Percentiles rank a stretch among this genome's conserved stretches.
phyloP scores from a whole-genome alignment of 495 filamentous ascomycete genomes.

The Xeromyces bisporus region DNA sequence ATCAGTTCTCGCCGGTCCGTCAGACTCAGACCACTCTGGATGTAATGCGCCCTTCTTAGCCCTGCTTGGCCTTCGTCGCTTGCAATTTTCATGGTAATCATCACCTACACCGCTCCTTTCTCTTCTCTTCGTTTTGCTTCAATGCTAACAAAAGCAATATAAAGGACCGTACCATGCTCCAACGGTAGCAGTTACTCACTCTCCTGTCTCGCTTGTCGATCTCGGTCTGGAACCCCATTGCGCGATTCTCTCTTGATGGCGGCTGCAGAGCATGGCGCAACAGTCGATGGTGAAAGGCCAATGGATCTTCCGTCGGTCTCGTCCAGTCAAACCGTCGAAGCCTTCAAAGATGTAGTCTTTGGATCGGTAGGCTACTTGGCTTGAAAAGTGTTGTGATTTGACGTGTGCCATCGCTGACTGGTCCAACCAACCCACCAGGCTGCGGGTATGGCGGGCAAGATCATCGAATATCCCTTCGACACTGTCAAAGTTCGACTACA shows the following conservation, averaged over 20 bases:
- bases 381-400: no score
- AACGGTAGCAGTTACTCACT: constrained; percentile 16
- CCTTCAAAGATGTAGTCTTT: constrained; percentile 64
- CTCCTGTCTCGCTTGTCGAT: constrained; percentile 11
- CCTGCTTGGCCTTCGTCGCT: no score
- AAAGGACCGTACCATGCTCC: constrained; percentile 9
- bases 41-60: not conserved
- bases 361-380: constrained; percentile 59
- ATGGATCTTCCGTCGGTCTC: constrained; percentile 27
- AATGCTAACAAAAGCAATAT: not conserved
- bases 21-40: no score
- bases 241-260: constrained; percentile 18
- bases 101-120: constrained; percentile 16
- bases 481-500: constrained; percentile 75
- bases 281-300: constrained; percentile 20
- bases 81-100: no score
- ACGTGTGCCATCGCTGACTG: no score
- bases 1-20: no score
- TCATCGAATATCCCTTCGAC: constrained; percentile 96
- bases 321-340: constrained; percentile 43
- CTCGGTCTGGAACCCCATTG: constrained; percentile 9
- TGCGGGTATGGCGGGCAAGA: constrained; percentile 83
- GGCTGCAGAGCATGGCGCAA: constrained; percentile 26
- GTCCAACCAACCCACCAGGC: no score
- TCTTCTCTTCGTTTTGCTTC: not conserved